Evolutionary conservation across 768 basidiomycete species (phyloP).

Genomic region (Nidularia pulvinata): DNA sequence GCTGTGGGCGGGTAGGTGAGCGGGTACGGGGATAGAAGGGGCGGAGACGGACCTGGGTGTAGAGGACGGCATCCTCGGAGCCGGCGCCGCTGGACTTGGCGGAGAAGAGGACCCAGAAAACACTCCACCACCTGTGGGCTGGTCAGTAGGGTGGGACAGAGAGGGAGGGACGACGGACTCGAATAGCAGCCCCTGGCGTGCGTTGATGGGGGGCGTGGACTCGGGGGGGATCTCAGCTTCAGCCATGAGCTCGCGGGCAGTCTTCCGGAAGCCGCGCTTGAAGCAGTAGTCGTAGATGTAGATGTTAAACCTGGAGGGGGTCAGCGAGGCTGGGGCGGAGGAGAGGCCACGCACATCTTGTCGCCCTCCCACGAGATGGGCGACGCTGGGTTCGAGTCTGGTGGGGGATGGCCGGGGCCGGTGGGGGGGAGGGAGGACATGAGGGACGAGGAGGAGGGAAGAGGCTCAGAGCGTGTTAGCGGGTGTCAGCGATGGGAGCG

Average conservation of each 20-base stretch:
- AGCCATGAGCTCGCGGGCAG: conserved; percentile 60
- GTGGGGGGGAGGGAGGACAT: conserved; percentile 26
- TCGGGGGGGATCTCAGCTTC: conserved; percentile 71
- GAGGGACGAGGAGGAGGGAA: conserved; percentile 1
- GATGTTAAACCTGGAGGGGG: conserved; percentile 73
- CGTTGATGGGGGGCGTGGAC: conserved; percentile 76
- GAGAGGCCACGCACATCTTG: conserved; percentile 59
- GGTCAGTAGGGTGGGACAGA: neutral
- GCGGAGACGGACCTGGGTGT: conserved; percentile 57
- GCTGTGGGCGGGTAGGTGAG: neutral
- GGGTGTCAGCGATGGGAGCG: conserved; percentile 13
- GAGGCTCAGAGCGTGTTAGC: conserved; percentile 9
- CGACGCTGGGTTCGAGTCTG: conserved; percentile 9
- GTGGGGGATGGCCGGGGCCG: conserved; percentile 15
- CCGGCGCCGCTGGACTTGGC: conserved; percentile 72
- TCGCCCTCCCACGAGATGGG: conserved; percentile 78
- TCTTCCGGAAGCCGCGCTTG: conserved; percentile 78
- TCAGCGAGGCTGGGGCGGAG: too few relatives aligned
- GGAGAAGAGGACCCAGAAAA: conserved; percentile 85
- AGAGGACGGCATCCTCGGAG: conserved; percentile 71
- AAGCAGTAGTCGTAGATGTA: conserved; percentile 86
- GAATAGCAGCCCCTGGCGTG: conserved; percentile 80
- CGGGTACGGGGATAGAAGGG: conserved; percentile 9
- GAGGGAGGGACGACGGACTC: conserved; percentile 50
- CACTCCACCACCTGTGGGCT: conserved; percentile 77